Base-by-base conservation (phyloP, 495 filamentous ascomycete genomes). In the Tirmania nivea region DNA sequence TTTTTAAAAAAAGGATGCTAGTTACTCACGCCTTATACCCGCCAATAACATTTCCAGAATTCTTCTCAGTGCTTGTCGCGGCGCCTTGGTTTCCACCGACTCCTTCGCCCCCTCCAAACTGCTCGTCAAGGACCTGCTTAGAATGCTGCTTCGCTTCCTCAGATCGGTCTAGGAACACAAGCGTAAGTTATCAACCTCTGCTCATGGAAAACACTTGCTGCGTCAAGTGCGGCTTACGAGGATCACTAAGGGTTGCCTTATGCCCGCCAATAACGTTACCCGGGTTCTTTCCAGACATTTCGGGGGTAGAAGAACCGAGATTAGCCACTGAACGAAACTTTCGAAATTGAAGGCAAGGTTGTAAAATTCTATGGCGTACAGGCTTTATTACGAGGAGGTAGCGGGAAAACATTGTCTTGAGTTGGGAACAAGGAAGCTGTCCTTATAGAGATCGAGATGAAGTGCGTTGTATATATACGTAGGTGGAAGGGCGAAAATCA, bases 181-280 rank as follows among this genome's bases (percentile, higher is more conserved):
- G 25, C 7, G 25, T 31, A 31, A 31, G 25, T 31, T 31, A 7
- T 31, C 25, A 31, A 31, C 25, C 7, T 3, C 25, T 31, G 25
- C 25, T 31, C 25, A 31, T 31, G 45, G n/a, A 17, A 14, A 34
- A 42, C 10, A 36, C 34, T 31, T 31, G 4, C 25, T 31, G 25
- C 25, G 25, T 31, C 34, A 8, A 14, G 34, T 11, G 52, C 34
- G 16, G 54, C 64, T 37, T 49, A 73, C 70, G 62, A 35, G 71
- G 70, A 51, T 74, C 72, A 59, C 63, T 64, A 42, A 73, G 56
- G 49, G 67, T 71, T 25, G 71, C 70, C 60, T 72, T 73, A 66
- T 73, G 70, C 39, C 69, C 71, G 51, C 71, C 66, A 48, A 69
- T 60, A 45, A 71, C 62, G 54, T 71, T 71, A 48, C 70, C 69